Percentiles rank a stretch among this genome's conserved stretches.
Conservation (phyloP, 2,329 filamentous ascomycete species). For the Ophiostoma sp. region DNA sequence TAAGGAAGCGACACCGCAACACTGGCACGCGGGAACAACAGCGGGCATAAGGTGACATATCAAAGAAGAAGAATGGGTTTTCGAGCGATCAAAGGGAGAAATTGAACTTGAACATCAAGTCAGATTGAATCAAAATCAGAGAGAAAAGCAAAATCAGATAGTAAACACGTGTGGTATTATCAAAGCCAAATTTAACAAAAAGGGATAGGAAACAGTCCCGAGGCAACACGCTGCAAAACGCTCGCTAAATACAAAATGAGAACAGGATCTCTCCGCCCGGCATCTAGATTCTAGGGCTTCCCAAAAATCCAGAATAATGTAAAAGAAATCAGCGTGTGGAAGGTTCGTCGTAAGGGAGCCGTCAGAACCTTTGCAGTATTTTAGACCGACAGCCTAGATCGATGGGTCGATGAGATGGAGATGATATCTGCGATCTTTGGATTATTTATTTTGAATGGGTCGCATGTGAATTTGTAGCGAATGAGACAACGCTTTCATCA, state of each 20-base stretch:
- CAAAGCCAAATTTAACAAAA: not conserved
- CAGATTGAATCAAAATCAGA: not conserved
- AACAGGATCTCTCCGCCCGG: not conserved
- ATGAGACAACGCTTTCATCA: not conserved
- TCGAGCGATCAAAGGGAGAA: not conserved
- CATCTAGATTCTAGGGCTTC: not conserved
- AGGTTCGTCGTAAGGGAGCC: not conserved
- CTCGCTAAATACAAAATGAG: not conserved
- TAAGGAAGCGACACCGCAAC: not conserved
- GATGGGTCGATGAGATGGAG: not conserved
- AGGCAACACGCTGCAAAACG: not conserved
- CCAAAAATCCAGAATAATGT: not conserved
- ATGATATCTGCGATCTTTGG: not conserved
- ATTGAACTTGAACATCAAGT: not conserved
- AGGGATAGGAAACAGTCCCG: not conserved
- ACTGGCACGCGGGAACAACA: constrained; percentile 2
- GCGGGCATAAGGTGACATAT: not conserved
- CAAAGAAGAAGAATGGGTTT: not conserved
- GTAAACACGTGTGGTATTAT: constrained; percentile 1
- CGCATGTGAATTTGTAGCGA: not conserved
- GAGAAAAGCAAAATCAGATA: not conserved
- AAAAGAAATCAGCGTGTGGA: not conserved
- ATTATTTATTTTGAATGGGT: not conserved
- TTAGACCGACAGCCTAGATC: not conserved
- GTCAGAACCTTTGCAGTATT: not conserved